Evolutionary conservation across 108 stramenopile genomes (phyloP).

Genomic region (Skeletonema costatum): DNA sequence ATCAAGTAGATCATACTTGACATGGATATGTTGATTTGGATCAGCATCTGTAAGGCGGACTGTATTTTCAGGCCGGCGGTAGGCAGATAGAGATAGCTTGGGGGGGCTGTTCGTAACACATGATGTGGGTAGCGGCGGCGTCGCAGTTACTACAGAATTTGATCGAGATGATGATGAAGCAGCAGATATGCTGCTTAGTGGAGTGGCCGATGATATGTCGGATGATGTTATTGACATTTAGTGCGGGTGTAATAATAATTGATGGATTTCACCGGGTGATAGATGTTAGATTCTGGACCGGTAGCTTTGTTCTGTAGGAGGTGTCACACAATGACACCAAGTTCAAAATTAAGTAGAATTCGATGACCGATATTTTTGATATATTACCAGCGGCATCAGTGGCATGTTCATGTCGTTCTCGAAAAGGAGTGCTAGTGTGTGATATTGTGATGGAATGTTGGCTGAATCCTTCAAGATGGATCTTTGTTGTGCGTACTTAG

Average conservation of each 20-base stretch:
- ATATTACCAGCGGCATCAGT: not conserved
- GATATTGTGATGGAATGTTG: too few relatives aligned
- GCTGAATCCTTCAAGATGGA: not conserved
- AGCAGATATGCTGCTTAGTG: not conserved
- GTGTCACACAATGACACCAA: slow-evolving; percentile 3
- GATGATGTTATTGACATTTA: not conserved
- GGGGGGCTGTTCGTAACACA: slow-evolving; percentile 10
- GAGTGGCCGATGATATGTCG: not conserved
- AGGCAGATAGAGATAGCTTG: slow-evolving; percentile 75
- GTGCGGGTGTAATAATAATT: not conserved
- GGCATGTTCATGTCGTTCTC: not conserved
- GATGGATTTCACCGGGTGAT: not conserved
- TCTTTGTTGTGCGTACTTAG: not conserved
- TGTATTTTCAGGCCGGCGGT: slow-evolving; percentile 66
- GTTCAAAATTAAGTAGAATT: not conserved
- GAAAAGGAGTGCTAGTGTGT: not conserved
- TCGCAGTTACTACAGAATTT: not conserved
- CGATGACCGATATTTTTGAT: not conserved
- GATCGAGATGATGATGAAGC: not conserved
- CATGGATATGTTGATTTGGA: slow-evolving; percentile 53
- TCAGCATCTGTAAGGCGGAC: slow-evolving; percentile 71
- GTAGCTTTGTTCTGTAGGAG: not conserved
- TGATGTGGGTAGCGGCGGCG: not conserved
- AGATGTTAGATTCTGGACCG: not conserved
- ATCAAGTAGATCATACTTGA: slow-evolving; percentile 72